phyloP scores from a whole-genome alignment of 139 green algal species.

The Penium margaritaceum region DNA sequence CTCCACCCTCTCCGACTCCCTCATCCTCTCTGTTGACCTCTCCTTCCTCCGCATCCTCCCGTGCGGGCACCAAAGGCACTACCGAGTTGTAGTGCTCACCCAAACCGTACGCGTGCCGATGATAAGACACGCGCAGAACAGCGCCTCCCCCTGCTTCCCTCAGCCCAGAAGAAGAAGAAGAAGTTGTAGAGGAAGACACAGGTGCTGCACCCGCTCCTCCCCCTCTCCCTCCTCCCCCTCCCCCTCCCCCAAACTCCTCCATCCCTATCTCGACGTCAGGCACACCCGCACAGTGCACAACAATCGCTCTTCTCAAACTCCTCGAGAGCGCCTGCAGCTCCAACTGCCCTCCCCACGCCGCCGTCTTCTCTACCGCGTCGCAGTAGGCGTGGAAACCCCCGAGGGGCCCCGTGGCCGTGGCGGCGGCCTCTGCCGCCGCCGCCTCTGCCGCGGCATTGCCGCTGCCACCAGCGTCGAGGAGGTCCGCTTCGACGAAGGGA shows the following conservation, averaged over 20 bases:
- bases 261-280: slow-evolving; percentile 63
- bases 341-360: slow-evolving; percentile 82
- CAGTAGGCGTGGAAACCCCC: too few relatives aligned
- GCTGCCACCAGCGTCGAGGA: too few relatives aligned
- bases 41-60: too few relatives aligned
- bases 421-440: too few relatives aligned
- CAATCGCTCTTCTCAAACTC: slow-evolving; percentile 62
- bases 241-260: slow-evolving; percentile 44
- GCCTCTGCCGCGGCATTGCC: too few relatives aligned
- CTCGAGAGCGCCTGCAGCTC: slow-evolving; percentile 74
- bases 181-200: too few relatives aligned
- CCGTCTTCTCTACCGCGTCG: slow-evolving; percentile 62
- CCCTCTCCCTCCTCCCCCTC: neutral
- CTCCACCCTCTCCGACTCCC: too few relatives aligned
- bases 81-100: slow-evolving; percentile 93
- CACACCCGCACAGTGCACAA: slow-evolving; percentile 65
- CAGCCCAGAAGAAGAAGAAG: too few relatives aligned
- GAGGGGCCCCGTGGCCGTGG: too few relatives aligned
- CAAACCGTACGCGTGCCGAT: slow-evolving; percentile 80
- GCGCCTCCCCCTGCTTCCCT: neutral
- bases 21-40: too few relatives aligned
- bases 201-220: neutral
- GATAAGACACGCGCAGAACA: slow-evolving; percentile 70
- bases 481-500: slow-evolving; percentile 58
- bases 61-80: slow-evolving; percentile 34